Conservation (phyloP, 306 rosid genomes). For the Vigna nakashimae region DNA sequence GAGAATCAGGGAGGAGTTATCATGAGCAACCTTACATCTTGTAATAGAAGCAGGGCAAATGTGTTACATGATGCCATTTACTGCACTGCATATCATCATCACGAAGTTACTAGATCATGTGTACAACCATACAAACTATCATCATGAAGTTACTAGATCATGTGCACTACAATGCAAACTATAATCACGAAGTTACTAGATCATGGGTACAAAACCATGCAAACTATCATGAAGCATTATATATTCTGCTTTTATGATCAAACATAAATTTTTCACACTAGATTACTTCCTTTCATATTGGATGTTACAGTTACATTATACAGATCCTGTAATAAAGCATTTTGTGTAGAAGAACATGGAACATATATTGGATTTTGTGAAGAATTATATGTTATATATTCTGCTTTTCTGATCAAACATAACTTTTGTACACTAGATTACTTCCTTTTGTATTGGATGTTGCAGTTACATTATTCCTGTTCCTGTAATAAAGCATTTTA, state of each 20-base stretch:
- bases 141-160: background rate
- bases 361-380: constrained; percentile 82
- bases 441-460: constrained; percentile 52
- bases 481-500: constrained; percentile 91
- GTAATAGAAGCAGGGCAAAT: constrained; percentile 1
- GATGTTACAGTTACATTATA: constrained; percentile 79
- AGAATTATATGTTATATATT: constrained; percentile 18
- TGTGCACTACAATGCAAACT: background rate
- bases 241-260: constrained; percentile 33
- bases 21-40: constrained; percentile 22
- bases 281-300: constrained; percentile 52
- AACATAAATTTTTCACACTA: constrained; percentile 39
- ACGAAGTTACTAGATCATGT: constrained; percentile 36
- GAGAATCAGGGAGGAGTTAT: background rate
- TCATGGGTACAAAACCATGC: constrained; percentile 33
- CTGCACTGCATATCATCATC: constrained; percentile 2
- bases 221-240: constrained; percentile 22
- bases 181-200: constrained; percentile 26
- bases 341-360: constrained; percentile 90
- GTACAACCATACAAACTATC: constrained; percentile 36
- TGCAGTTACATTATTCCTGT: constrained; percentile 92
- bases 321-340: constrained; percentile 95
- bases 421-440: constrained; percentile 40
- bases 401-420: constrained; percentile 41
- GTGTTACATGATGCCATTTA: background rate